A percentile compares a stretch with the other conserved stretches of the same genome.
phyloP scores from a whole-genome alignment of 139 green algal species.

The Tetradesmus lagerheimii region DNA sequence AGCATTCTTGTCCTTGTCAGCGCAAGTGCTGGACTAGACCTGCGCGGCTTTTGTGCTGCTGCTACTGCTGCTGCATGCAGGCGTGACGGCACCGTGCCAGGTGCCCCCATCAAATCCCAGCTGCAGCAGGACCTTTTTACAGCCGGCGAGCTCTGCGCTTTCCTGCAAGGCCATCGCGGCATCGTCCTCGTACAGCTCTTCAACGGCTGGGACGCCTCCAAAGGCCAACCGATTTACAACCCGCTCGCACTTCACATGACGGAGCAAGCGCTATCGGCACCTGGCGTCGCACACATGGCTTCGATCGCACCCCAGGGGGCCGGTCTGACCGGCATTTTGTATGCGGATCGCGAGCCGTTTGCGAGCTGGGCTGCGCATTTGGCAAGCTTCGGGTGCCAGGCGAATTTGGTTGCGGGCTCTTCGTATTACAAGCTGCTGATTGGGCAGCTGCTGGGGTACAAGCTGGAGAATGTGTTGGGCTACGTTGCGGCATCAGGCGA shows the following conservation, averaged over 20 bases:
- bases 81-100: slow-evolving; percentile 44
- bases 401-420: slow-evolving; percentile 54
- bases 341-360: slow-evolving; percentile 55
- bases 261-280: slow-evolving; percentile 31
- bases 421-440: slow-evolving; percentile 61
- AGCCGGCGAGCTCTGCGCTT: slow-evolving; percentile 45
- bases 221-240: slow-evolving; percentile 53
- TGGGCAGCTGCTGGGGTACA: slow-evolving; percentile 55
- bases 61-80: not conserved
- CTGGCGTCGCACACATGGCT: not conserved
- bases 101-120: slow-evolving; percentile 35
- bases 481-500: slow-evolving; percentile 43
- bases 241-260: slow-evolving; percentile 41
- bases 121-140: slow-evolving; percentile 48
- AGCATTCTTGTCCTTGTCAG: too few relatives aligned
- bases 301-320: slow-evolving; percentile 47
- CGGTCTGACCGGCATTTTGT: slow-evolving; percentile 50
- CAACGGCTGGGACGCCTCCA: slow-evolving; percentile 51
- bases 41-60: too few relatives aligned
- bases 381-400: slow-evolving; percentile 59
- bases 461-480: slow-evolving; percentile 47
- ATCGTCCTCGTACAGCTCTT: slow-evolving; percentile 54
- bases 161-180: slow-evolving; percentile 50
- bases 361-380: slow-evolving; percentile 50
- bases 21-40: too few relatives aligned